These are phyloP conservation scores for Paraphoma sp. DNA, from an alignment of 2,329 filamentous ascomycete genomes.

Conservation along the genomic window DNA sequence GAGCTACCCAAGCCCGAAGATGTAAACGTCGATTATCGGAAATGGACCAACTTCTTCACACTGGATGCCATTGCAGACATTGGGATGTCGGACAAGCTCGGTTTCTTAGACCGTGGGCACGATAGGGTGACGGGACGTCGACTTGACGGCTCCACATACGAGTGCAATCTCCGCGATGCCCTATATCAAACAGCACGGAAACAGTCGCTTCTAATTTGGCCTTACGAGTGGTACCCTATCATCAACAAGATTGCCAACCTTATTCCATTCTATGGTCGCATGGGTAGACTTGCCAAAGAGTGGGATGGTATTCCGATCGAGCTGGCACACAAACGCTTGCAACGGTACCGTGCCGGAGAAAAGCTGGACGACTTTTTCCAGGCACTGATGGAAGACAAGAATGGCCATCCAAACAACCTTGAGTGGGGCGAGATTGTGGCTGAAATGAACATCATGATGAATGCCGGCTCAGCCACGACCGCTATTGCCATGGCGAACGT, in stretches of 20 bases:
- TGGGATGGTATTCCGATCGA: conserved; percentile 59
- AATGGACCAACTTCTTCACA: conserved; percentile 63
- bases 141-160: conserved; percentile 55
- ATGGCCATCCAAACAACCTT: conserved; percentile 54
- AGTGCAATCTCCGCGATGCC: conserved; percentile 57
- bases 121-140: conserved; percentile 53
- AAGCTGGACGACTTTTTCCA: conserved; percentile 66
- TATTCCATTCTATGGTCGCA: conserved; percentile 53
- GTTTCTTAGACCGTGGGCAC: conserved; percentile 59
- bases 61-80: conserved; percentile 65
- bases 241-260: conserved; percentile 57
- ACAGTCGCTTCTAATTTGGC: conserved; percentile 60
- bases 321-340: conserved; percentile 52
- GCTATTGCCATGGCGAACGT: conserved; percentile 61
- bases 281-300: conserved; percentile 50
- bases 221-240: conserved; percentile 59
- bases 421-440: conserved; percentile 66
- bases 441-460: conserved; percentile 60
- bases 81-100: conserved; percentile 59
- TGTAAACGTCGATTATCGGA: conserved; percentile 58
- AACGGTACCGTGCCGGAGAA: conserved; percentile 59
- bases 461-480: conserved; percentile 60
- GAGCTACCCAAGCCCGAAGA: conserved; percentile 44
- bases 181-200: conserved; percentile 59
- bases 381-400: conserved; percentile 61